phyloP scores from a whole-genome alignment of 2,329 filamentous ascomycete genomes.

The Fusarium dlaminii region DNA sequence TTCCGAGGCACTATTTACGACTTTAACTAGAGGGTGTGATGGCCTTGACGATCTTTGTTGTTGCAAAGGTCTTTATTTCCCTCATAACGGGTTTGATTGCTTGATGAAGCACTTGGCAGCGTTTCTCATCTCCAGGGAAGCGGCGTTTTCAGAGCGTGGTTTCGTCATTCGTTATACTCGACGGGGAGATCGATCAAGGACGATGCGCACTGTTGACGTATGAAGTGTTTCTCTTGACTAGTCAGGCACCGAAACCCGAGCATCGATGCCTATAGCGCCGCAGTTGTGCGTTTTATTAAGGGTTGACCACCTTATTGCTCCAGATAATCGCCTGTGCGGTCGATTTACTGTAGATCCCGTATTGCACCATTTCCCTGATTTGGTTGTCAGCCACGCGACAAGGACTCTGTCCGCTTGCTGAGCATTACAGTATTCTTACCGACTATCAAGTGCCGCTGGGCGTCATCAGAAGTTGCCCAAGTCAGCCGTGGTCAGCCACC shows the following conservation, averaged over 20 bases:
- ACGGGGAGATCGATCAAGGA: slow-evolving; percentile 11
- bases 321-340: slow-evolving; percentile 15
- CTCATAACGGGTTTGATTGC: slow-evolving; percentile 7
- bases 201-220: slow-evolving; percentile 32
- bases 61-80: slow-evolving; percentile 11
- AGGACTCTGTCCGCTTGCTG: background rate
- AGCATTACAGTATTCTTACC: background rate
- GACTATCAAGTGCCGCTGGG: slow-evolving; percentile 2
- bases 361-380: slow-evolving; percentile 35
- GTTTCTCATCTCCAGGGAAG: slow-evolving; percentile 5
- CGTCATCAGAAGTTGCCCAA: slow-evolving; percentile 18
- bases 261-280: slow-evolving; percentile 31
- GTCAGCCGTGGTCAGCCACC: slow-evolving; percentile 6
- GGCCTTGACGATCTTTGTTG: slow-evolving; percentile 13
- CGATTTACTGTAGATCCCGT: slow-evolving; percentile 22
- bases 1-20: slow-evolving; percentile 29
- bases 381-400: slow-evolving; percentile 37
- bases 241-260: slow-evolving; percentile 33
- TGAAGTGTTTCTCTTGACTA: slow-evolving; percentile 25
- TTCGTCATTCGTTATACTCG: slow-evolving; percentile 29
- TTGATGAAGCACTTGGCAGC: slow-evolving; percentile 11
- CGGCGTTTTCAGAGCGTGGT: background rate
- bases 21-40: slow-evolving; percentile 25
- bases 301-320: slow-evolving; percentile 23
- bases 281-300: slow-evolving; percentile 19